Conservation (phyloP, 768 basidiomycete genomes). For the Rhodosporidiobolus sp. region DNA sequence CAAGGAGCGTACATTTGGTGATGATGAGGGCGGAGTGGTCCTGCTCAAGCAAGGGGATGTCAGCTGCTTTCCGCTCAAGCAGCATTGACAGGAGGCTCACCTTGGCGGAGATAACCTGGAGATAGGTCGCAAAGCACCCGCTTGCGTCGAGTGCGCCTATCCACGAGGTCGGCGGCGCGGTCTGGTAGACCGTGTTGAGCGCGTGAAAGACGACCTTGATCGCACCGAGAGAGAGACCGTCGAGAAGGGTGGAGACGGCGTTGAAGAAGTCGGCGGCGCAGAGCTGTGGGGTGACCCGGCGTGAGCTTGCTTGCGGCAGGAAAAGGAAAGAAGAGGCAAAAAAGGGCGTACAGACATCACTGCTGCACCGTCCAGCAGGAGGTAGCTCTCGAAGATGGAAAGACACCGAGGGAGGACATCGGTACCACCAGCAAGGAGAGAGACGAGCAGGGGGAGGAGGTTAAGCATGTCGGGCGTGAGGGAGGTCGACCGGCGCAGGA, state of each 20-base stretch:
- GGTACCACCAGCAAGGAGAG: constrained; percentile 64
- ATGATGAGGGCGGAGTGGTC: constrained; percentile 47
- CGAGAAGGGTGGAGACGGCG: constrained; percentile 52
- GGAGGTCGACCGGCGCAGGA: constrained; percentile 48
- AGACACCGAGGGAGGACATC: constrained; percentile 70
- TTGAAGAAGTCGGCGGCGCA: constrained; percentile 49
- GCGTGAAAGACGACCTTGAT: constrained; percentile 55
- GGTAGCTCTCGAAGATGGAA: constrained; percentile 69
- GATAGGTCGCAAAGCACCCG: constrained; percentile 65
- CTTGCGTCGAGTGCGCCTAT: constrained; percentile 69
- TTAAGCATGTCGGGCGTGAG: constrained; percentile 56
- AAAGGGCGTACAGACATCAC: constrained; percentile 60
- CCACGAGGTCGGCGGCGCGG: constrained; percentile 65
- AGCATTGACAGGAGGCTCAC: not conserved
- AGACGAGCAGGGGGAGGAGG: constrained; percentile 61
- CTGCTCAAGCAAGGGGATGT: not conserved
- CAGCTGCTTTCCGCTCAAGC: not conserved
- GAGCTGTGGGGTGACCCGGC: not conserved
- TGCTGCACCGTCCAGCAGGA: constrained; percentile 63
- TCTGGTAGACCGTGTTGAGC: constrained; percentile 62
- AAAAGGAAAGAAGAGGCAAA: not conserved
- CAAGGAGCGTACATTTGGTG: constrained; percentile 55
- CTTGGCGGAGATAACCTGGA: constrained; percentile 55
- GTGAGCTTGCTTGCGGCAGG: not conserved
- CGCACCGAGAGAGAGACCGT: constrained; percentile 59